These are phyloP conservation scores for Pichia ethanolica DNA, from an alignment of 805 yeast genomes.

Conservation along the genomic window DNA sequence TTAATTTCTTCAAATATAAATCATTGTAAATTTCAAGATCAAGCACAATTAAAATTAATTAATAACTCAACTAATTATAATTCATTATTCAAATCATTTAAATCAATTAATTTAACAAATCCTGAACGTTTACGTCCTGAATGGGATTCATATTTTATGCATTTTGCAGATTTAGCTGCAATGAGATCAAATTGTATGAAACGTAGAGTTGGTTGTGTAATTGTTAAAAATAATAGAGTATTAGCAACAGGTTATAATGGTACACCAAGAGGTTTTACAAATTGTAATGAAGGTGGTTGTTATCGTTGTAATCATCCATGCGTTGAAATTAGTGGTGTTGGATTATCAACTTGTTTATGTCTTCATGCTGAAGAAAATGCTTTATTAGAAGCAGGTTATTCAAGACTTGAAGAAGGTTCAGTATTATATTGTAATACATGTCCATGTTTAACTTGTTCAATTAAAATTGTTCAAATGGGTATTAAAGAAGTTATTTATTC, in stretches of 20 bases:
- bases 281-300: slow-evolving; percentile 97
- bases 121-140: slow-evolving; percentile 68
- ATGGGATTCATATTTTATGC: slow-evolving; percentile 97
- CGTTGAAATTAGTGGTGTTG: slow-evolving; percentile 43
- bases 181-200: slow-evolving; percentile 94
- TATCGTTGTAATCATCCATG: slow-evolving; percentile 72
- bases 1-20: slow-evolving; percentile 30
- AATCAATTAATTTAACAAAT: slow-evolving; percentile 40
- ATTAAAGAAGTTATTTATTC: slow-evolving; percentile 88
- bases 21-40: slow-evolving; percentile 22
- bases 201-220: slow-evolving; percentile 92
- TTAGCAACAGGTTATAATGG: slow-evolving; percentile 98
- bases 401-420: slow-evolving; percentile 58
- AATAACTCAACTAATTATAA: slow-evolving; percentile 38
- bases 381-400: slow-evolving; percentile 86
- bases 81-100: slow-evolving; percentile 32
- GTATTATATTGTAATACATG: slow-evolving; percentile 91
- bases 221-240: slow-evolving; percentile 78
- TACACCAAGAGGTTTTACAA: slow-evolving; percentile 79
- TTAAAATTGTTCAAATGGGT: slow-evolving; percentile 91
- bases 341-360: slow-evolving; percentile 79
- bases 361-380: slow-evolving; percentile 98
- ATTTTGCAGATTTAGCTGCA: slow-evolving; percentile 88
- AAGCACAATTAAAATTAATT: slow-evolving; percentile 51
- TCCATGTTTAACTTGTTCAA: slow-evolving; percentile 93